Evolutionary conservation across 2,329 filamentous ascomycete genomes (phyloP), one percentile per base, ranked within the genome.

Genomic region (Rhynchosporium graminicola): DNA sequence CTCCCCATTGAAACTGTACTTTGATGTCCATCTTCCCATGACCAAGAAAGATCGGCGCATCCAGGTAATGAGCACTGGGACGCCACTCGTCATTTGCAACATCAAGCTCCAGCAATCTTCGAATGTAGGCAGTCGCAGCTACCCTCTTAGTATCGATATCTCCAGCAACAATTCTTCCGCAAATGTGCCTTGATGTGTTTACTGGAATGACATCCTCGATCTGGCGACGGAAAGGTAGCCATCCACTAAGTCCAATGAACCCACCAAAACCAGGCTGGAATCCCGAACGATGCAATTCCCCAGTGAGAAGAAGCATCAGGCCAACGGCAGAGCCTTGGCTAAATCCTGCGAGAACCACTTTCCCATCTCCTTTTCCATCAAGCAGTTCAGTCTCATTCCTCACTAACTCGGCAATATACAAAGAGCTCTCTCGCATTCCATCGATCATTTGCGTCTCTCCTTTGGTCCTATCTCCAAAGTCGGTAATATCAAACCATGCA

Each of bases 401-500:
- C 3, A 63, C 15, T 15, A 65, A 43, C 15, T n/a, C 12, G 6
- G 40, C 47, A 5, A 72, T 43, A 57, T 68, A 70, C 7, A 29
- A 7, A 2, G 59, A 40, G 13, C 61, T 65, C 38, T 68, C 67
- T 4, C 46, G 38, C 52, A 60, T 46, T 2, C 61, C 61, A 8
- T 10, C 36, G 7, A 63, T 10, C 52, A 60, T 59, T 4, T 60
- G 28, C 13, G 33, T 42, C 12, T 63, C 61, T 1, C 67, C 67
- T 3, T 61, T 46, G 0, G 67, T 70, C 9, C 71, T 48, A 36
- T 73, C 69, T 3, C n/a, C 4, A n/a, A 72, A 73, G 46, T 62
- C 46, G 12, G 62, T 42, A 13, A 73, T 66, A 36, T 73, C 67
- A 26, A 73, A 73, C 71, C 71, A 73, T n/a, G 71, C 70, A 60